Evolutionary conservation across 2,329 filamentous ascomycete species (phyloP), one percentile per base, ranked within the genome.

Genomic region (Fusarium aywerte): DNA sequence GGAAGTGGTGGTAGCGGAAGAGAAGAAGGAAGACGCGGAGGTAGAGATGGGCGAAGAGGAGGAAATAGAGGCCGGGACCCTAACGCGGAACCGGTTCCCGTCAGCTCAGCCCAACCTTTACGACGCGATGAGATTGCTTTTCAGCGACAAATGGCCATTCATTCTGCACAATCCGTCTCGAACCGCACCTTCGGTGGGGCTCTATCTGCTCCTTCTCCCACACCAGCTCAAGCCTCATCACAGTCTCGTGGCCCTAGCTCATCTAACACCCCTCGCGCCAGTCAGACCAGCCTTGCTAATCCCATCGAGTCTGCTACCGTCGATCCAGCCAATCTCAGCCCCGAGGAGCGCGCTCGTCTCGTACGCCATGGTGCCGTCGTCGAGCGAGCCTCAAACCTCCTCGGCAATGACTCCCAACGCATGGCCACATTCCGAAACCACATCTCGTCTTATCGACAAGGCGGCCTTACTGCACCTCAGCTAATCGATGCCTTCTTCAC

Each of bases 131-230:
- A 98, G 78, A 81, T 97, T 52, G 95, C 96, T 4, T 97, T 93
- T 76, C 95, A 98, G 75, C 86, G 96, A 49, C 93, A 97, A 74
- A 89, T 97, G 84, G 94, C 93, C 38, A 93, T 98, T 48, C 93
- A 97, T 71, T 94, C 90, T 48, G 90, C 93, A 1, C 93, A 96
- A 74, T 92, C 93, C 0, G 86, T 92, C 0, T 88, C 92, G 0
- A 90, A 87, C 42, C 87, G 93, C 40, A 93, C 89, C 4, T 97
- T 97, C 80, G 93, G 94, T 40, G 93, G 93, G 8, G 90, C 93
- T 72, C 85, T 97, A 49, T 92, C 90, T 63, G 77, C 73, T 16
- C 36, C 69, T 50, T 55, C 47, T 13, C 73, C 77, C 3, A 52
- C 74, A n/a, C 65, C 73, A 4, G 52, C 69, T 4, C 61, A 64